Percentiles rank a stretch among this genome's conserved stretches.
Evolutionary conservation across 2,329 filamentous ascomycete genomes (phyloP).

Genomic region (Xylariaceae sp.): DNA sequence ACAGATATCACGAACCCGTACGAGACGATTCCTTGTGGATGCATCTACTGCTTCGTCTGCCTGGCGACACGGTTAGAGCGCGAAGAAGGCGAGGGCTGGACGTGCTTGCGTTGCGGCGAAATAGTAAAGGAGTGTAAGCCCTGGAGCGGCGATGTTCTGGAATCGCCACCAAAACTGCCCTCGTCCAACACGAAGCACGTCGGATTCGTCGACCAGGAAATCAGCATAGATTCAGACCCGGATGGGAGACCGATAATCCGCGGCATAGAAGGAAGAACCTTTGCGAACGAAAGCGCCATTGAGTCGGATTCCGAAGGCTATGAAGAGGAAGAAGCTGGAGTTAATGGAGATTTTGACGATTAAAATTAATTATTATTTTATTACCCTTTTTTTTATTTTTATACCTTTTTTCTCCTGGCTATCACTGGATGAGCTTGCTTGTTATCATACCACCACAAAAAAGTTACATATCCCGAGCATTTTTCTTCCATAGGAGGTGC

Average conservation of each 20-base stretch:
- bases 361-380: conserved; percentile 12
- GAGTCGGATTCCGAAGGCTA: conserved; percentile 32
- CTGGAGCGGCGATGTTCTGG: conserved; percentile 85
- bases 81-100: conserved; percentile 92
- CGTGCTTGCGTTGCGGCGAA: conserved; percentile 82
- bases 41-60: conserved; percentile 94
- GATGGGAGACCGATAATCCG: conserved; percentile 14
- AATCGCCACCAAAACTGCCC: conserved; percentile 41
- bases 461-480: too few relatives aligned
- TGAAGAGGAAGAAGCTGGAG: conserved; percentile 32
- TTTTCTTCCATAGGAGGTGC: too few relatives aligned
- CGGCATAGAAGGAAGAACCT: conserved; percentile 8
- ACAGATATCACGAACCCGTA: conserved; percentile 97
- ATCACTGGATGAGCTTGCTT: too few relatives aligned
- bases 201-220: conserved; percentile 50
- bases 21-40: conserved; percentile 81
- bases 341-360: conserved; percentile 28
- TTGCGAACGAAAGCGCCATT: conserved; percentile 17
- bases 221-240: conserved; percentile 23
- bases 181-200: conserved; percentile 50
- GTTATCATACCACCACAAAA: too few relatives aligned
- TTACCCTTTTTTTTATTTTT: too few relatives aligned
- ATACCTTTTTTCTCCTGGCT: too few relatives aligned
- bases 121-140: conserved; percentile 79
- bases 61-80: conserved; percentile 83